Evolutionary conservation across 2,329 filamentous ascomycete species (phyloP), one percentile per base, ranked within the genome.

Genomic region (Cytospora paraplurivora): DNA sequence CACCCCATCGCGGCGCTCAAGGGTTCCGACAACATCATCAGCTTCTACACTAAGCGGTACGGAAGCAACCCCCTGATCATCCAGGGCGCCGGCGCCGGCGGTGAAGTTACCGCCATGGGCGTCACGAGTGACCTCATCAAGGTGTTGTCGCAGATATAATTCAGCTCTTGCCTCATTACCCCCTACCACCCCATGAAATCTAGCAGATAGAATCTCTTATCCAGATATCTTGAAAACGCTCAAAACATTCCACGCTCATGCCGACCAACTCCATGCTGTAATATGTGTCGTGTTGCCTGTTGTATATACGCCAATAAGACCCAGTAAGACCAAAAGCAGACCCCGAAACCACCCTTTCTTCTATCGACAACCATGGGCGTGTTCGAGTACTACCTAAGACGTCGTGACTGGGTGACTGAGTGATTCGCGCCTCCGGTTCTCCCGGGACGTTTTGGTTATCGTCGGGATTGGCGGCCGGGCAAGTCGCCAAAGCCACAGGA

Each of bases 21-120:
- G 84, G 95, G 95, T 41, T 98, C 93, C 76, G 95, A 98, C 76
- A 99, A 99, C 81, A 96, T 99, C 75, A 97, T 99, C 74, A 96
- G 89, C 81, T 97, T 99, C 82, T 96, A 97, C 79, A 99, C 95
- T 7, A 90, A 96, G 82, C 85, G 95, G 71, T 99, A 99, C 74
- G 93, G 93, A 64, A 85, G 82, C 74, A 96, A 94, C 77, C 93
- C 95, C 51, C 82, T 99, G 67, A 97, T 97, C 73, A 87, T 99
- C 67, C 94, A 98, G 80, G 95, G 95, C 65, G 93, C 92, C 41
- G 95, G 93, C 66, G 95, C 95, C 33, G 95, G 95, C 70, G 93
- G 91, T 68, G 93, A 97, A 52, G 93, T 98, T 59, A 99, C 95
- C 38, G 95, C 95, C 34, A 98, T 98, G 94, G 95, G 95, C 65